phyloP scores from a whole-genome alignment of 1,139 yeast species.

The Candida sanyaensis region DNA sequence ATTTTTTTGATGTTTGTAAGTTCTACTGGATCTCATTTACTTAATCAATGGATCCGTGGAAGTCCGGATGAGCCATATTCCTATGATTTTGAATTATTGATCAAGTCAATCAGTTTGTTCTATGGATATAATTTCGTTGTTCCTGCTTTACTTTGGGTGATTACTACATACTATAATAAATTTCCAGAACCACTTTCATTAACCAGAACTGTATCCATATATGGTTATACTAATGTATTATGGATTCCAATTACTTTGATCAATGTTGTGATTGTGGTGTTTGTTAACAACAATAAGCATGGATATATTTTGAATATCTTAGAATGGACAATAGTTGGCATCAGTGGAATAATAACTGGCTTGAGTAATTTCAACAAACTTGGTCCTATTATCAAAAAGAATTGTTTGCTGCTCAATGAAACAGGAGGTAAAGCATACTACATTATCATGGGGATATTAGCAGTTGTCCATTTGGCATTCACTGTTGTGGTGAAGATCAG shows the following conservation, averaged over 20 bases:
- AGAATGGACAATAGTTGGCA: conserved; percentile 50
- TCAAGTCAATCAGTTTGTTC: conserved; percentile 64
- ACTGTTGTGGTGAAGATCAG: conserved; percentile 50
- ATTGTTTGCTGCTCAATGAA: conserved; percentile 31
- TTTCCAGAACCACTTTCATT: conserved; percentile 42
- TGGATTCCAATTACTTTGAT: conserved; percentile 80
- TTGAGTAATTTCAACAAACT: conserved; percentile 46
- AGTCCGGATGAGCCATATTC: conserved; percentile 44
- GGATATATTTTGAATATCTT: conserved; percentile 33
- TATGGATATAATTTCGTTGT: conserved; percentile 72
- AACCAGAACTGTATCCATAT: conserved; percentile 55
- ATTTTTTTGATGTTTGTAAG: conserved; percentile 73
- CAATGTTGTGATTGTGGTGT: conserved; percentile 48
- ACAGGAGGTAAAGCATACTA: conserved; percentile 21
- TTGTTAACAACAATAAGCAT: conserved; percentile 40
- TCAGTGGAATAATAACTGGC: conserved; percentile 52
- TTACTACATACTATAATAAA: conserved; percentile 46
- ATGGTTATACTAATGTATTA: conserved; percentile 75
- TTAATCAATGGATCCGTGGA: conserved; percentile 48
- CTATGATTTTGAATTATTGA: conserved; percentile 62
- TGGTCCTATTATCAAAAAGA: conserved; percentile 41
- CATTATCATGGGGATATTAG: conserved; percentile 28
- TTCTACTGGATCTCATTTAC: conserved; percentile 54
- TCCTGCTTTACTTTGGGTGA: conserved; percentile 55
- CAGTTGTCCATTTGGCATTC: conserved; percentile 42